A percentile compares a stretch with the other conserved stretches of the same genome.
Conservation (phyloP, 1,284 basidiomycete genomes). For the Somion occarium region DNA sequence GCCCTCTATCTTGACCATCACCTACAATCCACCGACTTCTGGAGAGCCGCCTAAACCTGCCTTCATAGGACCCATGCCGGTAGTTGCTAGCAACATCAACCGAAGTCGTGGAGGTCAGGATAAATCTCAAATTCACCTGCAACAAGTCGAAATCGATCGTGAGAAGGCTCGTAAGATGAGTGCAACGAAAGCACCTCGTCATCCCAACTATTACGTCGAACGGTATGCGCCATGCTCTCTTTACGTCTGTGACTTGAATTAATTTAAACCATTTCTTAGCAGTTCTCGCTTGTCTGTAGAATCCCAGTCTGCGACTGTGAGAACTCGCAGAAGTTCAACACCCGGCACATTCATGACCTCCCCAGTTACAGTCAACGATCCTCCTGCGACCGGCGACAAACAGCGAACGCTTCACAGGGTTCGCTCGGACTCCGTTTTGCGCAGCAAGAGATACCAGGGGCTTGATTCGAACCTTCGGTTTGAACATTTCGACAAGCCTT, state of each 20-base stretch:
- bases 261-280: neutral
- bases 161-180: neutral
- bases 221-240: neutral
- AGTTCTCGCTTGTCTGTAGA: neutral
- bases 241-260: neutral
- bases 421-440: neutral
- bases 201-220: neutral
- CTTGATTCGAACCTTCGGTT: neutral
- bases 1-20: neutral
- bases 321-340: neutral
- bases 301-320: neutral
- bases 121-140: neutral
- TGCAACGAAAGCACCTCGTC: neutral
- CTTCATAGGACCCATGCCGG: neutral
- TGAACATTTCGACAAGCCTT: no score
- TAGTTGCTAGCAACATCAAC: constrained; percentile 4
- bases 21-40: neutral
- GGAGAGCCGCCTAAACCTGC: neutral
- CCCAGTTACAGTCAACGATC: neutral
- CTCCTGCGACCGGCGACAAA: neutral
- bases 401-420: neutral
- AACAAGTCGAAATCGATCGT: constrained; percentile 5
- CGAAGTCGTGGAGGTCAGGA: constrained; percentile 8
- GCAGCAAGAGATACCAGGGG: neutral
- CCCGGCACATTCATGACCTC: neutral